Percentiles rank a stretch among this genome's conserved stretches.
Conservation (phyloP, 306 rosid genomes). For the Pueraria montana region DNA sequence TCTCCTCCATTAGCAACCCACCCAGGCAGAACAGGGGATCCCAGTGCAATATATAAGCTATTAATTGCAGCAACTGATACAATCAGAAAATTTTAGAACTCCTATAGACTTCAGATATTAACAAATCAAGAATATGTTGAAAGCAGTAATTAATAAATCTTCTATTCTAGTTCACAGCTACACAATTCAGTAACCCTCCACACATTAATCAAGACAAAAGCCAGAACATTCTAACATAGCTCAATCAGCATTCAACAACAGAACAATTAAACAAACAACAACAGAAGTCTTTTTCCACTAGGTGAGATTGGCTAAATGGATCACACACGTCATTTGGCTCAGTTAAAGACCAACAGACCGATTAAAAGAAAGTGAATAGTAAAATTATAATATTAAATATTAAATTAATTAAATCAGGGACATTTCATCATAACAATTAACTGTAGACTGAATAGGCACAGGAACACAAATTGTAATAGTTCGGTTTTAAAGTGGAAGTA, state of each 20-base stretch:
- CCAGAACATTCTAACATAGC: conserved; percentile 1
- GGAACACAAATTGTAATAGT: neutral
- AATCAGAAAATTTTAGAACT: conserved; percentile 52
- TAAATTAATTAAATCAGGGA: neutral
- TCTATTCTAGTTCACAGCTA: conserved; percentile 21
- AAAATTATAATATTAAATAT: neutral
- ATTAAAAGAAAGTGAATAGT: neutral
- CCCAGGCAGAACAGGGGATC: conserved; percentile 84
- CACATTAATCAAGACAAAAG: conserved; percentile 14
- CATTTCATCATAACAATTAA: neutral
- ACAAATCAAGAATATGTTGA: conserved; percentile 36
- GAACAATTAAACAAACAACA: neutral
- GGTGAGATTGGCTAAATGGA: neutral
- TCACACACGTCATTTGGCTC: neutral
- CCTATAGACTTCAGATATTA: conserved; percentile 26
- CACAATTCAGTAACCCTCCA: conserved; percentile 2
- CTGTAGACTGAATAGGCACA: neutral
- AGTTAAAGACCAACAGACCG: neutral
- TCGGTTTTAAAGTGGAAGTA: neutral
- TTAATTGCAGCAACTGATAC: conserved; percentile 91
- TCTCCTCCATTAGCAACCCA: conserved; percentile 92
- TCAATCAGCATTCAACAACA: conserved; percentile 16
- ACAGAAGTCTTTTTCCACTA: neutral
- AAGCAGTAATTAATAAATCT: neutral
- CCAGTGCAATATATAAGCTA: conserved; percentile 73